A percentile compares a stretch with the other conserved stretches of the same genome.
phyloP scores from a whole-genome alignment of 1,284 basidiomycete genomes.

The Irpex lacteus region DNA sequence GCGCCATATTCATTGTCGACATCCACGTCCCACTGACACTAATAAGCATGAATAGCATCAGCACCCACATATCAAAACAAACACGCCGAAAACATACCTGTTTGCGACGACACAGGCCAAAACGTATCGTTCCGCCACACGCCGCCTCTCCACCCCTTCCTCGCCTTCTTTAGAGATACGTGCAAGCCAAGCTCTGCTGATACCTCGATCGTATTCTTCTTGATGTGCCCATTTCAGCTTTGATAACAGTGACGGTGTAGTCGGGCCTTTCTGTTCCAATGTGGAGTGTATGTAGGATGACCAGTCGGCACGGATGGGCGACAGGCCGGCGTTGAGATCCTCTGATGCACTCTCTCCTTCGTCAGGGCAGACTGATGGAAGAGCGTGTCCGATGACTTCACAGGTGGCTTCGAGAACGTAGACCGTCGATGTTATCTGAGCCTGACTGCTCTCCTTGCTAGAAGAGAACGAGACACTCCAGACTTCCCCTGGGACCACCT shows the following conservation, averaged over 20 bases:
- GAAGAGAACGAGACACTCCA: slow-evolving; percentile 47
- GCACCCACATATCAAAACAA: too few species aligned
- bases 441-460: background rate
- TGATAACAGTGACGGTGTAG: background rate
- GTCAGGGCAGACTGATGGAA: background rate
- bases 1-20: slow-evolving; percentile 61
- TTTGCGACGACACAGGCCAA: slow-evolving; percentile 66
- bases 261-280: background rate
- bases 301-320: slow-evolving; percentile 63
- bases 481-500: slow-evolving; percentile 53
- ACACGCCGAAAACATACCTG: slow-evolving; percentile 41
- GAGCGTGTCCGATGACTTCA: slow-evolving; percentile 56
- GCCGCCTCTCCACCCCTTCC: slow-evolving; percentile 38
- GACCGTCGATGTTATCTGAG: slow-evolving; percentile 29
- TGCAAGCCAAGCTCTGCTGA: slow-evolving; percentile 61
- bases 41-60: background rate
- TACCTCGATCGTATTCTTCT: slow-evolving; percentile 66
- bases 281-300: slow-evolving; percentile 46
- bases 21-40: slow-evolving; percentile 68
- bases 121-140: slow-evolving; percentile 58
- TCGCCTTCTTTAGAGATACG: slow-evolving; percentile 43
- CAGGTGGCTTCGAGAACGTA: slow-evolving; percentile 67
- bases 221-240: slow-evolving; percentile 56
- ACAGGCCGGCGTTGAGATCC: background rate
- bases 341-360: background rate